A percentile compares a stretch with the other conserved stretches of the same genome.
Evolutionary conservation across 139 green algal species (phyloP).

Genomic region (Gonium pectorale): DNA sequence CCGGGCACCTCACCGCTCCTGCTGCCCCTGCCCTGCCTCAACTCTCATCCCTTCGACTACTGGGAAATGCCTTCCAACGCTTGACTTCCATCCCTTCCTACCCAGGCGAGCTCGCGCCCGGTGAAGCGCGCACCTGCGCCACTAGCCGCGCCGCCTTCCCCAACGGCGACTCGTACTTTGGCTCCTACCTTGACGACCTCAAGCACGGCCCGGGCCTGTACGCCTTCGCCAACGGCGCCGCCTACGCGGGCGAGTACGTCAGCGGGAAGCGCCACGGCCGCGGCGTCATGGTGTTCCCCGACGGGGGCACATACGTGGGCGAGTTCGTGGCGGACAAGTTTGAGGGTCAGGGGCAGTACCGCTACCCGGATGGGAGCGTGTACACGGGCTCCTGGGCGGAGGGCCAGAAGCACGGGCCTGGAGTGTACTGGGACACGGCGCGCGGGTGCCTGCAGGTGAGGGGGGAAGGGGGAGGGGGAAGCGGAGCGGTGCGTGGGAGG

Average conservation of each 20-base stretch:
- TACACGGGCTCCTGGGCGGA: conserved; percentile 75
- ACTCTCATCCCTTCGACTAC: too few relatives aligned
- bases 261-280: conserved; percentile 65
- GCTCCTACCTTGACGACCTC: conserved; percentile 66
- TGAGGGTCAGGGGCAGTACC: conserved; percentile 73
- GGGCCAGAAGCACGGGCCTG: conserved; percentile 71
- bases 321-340: conserved; percentile 74
- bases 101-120: conserved; percentile 8
- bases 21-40: too few relatives aligned
- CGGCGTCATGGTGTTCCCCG: conserved; percentile 74
- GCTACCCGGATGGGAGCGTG: conserved; percentile 75
- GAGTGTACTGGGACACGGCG: conserved; percentile 68
- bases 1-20: too few relatives aligned
- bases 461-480: too few relatives aligned
- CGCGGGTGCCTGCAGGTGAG: conserved; percentile 74
- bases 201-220: conserved; percentile 76
- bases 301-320: conserved; percentile 72
- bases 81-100: neutral
- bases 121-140: conserved; percentile 27
- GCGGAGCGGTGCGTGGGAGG: too few relatives aligned
- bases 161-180: conserved; percentile 79
- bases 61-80: too few relatives aligned
- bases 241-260: conserved; percentile 61
- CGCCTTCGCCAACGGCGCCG: conserved; percentile 68
- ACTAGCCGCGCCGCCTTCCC: conserved; percentile 54